Conservation (phyloP, 1,284 basidiomycete species). For the Melanopsichium pennsylvanicum region DNA sequence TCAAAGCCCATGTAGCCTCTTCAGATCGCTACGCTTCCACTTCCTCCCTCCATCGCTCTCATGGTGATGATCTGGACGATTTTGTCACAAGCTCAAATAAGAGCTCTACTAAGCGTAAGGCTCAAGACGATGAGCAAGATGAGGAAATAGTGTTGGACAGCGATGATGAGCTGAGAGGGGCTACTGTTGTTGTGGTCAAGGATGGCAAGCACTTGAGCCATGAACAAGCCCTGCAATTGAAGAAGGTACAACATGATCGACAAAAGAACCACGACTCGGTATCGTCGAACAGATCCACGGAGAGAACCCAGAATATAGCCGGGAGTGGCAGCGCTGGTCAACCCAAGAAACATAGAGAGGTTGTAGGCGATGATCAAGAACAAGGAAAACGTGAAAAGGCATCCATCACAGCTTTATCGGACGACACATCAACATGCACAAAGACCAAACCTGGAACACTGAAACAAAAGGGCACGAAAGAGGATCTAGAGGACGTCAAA, state of each 20-base stretch:
- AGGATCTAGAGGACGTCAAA: conserved; percentile 26
- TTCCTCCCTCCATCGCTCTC: too few relatives aligned
- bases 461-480: not conserved
- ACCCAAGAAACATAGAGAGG: conserved; percentile 1
- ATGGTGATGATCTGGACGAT: conserved; percentile 15
- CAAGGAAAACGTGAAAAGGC: too few relatives aligned
- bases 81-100: conserved; percentile 15
- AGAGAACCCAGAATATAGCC: conserved; percentile 10
- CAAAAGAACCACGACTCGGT: too few relatives aligned
- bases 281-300: too few relatives aligned
- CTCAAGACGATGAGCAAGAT: not conserved
- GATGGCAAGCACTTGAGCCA: conserved; percentile 50
- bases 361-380: not conserved
- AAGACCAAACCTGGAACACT: not conserved
- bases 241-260: not conserved
- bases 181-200: conserved; percentile 56
- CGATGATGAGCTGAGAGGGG: conserved; percentile 45
- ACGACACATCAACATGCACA: not conserved
- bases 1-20: conserved; percentile 33
- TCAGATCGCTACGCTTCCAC: conserved; percentile 3
- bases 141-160: conserved; percentile 11
- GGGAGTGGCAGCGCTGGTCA: not conserved
- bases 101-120: conserved; percentile 8
- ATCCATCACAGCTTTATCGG: too few relatives aligned
- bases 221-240: conserved; percentile 29